Base-by-base conservation (phyloP, 768 basidiomycete genomes). In the Chalciporus piperatus region DNA sequence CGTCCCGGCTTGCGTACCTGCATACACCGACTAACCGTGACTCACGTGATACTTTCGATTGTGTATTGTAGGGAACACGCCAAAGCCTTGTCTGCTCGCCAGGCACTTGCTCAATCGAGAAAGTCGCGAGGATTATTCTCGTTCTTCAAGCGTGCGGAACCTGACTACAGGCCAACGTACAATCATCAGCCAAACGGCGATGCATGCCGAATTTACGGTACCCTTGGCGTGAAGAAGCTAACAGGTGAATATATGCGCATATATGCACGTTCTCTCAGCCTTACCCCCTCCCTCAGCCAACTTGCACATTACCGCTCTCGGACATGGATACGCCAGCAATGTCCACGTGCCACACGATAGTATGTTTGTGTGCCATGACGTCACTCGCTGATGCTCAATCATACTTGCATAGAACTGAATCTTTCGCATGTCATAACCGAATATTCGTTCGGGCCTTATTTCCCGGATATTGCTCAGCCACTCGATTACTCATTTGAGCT, bases 371-470 rank as follows among this genome's bases (percentile, higher is more conserved):
- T 45, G 45, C 30, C 8, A 37, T 41, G 27, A 52, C 41, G 17
- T 45, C 41, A 22, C 38, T 27, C 27, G 48, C 12, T 14, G 44
- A 25, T 32, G 17, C 16, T 46, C 37, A 3, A 51, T 19, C 25
- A 43, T 22, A n/a, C 12, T 14, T 7, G 27, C 35, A 10, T 53
- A 96, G 93, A 85, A 59, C 94, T 98, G 92, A 99, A 99, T 64
- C 79, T 99, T 32, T 93, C 92, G 3, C 96, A 98, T 74, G 84
- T 97, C 56, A 94, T 98, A 63, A 86, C 86, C 47, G 96, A 99
- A 69, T 97, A 98, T 66, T 97, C 94, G 0, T 98, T 98, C 57
- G 96, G 96, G 1, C 90, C 94, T 2, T 85, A 88, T 74, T 98
- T 97, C 76, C 96, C 96, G 3, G 88, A 93, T 40, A 98, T 99